Evolutionary conservation across 2,329 filamentous ascomycete genomes (phyloP).

Genomic region (Trichoderma atrobrunneum): DNA sequence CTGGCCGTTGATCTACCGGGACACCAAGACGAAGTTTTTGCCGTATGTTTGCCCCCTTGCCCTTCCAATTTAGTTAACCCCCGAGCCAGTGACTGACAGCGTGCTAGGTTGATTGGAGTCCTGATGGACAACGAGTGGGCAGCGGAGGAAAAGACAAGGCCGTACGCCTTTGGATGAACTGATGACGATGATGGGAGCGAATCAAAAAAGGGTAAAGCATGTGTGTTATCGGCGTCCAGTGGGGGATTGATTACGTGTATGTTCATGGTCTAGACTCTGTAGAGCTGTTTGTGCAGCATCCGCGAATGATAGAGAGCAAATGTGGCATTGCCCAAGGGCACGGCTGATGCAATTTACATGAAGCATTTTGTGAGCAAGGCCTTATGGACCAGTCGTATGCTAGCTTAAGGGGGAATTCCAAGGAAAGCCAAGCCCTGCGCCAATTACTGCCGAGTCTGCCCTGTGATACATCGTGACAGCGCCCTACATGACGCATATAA

Average conservation of each 20-base stretch:
- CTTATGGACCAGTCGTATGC: neutral
- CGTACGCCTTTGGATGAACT: constrained; percentile 65
- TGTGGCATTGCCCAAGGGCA: constrained; percentile 1
- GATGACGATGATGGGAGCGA: constrained; percentile 20
- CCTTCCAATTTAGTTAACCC: neutral
- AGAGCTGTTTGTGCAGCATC: neutral
- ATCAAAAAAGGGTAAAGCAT: neutral
- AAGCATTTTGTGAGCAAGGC: neutral
- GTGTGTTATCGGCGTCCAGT: neutral
- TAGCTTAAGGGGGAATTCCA: neutral
- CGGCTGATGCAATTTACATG: neutral
- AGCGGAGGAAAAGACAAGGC: constrained; percentile 93
- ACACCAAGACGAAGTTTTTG: constrained; percentile 90
- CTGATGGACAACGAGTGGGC: constrained; percentile 82
- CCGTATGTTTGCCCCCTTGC: constrained; percentile 39
- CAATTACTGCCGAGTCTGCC: neutral
- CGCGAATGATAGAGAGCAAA: neutral
- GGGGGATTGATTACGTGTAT: constrained; percentile 1
- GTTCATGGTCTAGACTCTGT: constrained; percentile 12
- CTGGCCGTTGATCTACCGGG: constrained; percentile 78
- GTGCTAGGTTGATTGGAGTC: constrained; percentile 75
- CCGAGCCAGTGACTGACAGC: neutral
- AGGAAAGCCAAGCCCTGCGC: neutral
- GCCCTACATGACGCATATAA: constrained; percentile 11
- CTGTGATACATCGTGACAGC: neutral